Percentiles rank a stretch among this genome's conserved stretches.
phyloP scores from a whole-genome alignment of 495 filamentous ascomycete genomes.

The Neurospora sp. region DNA sequence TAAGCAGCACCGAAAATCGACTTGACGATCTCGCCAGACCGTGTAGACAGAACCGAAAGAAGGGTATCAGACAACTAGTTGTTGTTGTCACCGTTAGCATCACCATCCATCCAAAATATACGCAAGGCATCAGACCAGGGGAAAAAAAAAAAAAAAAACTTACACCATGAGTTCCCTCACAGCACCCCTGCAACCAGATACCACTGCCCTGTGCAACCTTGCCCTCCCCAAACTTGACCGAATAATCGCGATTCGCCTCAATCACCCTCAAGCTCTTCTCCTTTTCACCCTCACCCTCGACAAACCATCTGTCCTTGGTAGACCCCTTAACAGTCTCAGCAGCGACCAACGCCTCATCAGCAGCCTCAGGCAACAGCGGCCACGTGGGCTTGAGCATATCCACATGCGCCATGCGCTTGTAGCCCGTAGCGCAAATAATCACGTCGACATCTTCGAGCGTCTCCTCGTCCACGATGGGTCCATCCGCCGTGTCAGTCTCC shows the following conservation, averaged over 20 bases:
- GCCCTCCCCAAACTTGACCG: slow-evolving; percentile 53
- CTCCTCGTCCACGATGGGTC: slow-evolving; percentile 32
- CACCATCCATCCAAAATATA: background rate
- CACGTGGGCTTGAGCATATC: slow-evolving; percentile 58
- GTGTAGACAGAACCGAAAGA: slow-evolving; percentile 60
- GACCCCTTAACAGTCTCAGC: background rate
- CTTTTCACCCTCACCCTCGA: slow-evolving; percentile 9
- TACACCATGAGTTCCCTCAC: slow-evolving; percentile 84
- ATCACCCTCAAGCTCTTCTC: slow-evolving; percentile 14
- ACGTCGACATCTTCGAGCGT: slow-evolving; percentile 59
- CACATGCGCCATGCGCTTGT: slow-evolving; percentile 68
- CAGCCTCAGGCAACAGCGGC: slow-evolving; percentile 47
- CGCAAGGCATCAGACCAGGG: background rate
- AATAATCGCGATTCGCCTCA: slow-evolving; percentile 55
- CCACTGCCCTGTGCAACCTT: slow-evolving; percentile 59
- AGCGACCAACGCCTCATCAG: background rate
- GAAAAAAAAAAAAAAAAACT: slow-evolving; percentile 22
- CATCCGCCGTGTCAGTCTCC: slow-evolving; percentile 12
- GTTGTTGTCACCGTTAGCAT: slow-evolving; percentile 1
- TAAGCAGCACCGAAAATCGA: slow-evolving; percentile 50
- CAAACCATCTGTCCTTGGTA: slow-evolving; percentile 19
- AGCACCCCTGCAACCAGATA: slow-evolving; percentile 92
- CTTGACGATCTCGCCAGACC: slow-evolving; percentile 65
- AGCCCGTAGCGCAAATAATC: slow-evolving; percentile 81
- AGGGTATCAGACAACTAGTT: slow-evolving; percentile 61